Base-by-base conservation (phyloP, 768 basidiomycete genomes). In the Amanita jacksonii region DNA sequence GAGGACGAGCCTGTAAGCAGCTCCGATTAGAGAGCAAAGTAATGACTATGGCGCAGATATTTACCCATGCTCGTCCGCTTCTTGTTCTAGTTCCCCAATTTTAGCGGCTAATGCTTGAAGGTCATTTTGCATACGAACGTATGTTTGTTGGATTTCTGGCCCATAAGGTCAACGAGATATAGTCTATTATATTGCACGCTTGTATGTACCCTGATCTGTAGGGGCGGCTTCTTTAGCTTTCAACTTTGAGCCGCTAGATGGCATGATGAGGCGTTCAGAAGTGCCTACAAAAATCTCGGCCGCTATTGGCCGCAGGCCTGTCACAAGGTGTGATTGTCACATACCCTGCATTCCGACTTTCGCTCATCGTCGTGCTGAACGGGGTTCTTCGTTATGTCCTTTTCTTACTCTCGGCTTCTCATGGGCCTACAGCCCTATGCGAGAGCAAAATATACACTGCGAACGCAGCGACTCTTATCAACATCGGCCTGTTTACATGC, bases 41-140 rank as follows among this genome's bases (percentile, higher is more conserved):
- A 1, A 10, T 27, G 16, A 25, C 27, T 12, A 12, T 15, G 3
- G 20, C 16, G n/a, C 24, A 18, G 6, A 20, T 13, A 73, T 81
- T 51, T 50, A 92, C 94, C 74, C 72, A 61, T 99, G 92, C 59
- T 99, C 96, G 49, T 99, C 96, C 15, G 89, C 79, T 56, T 99
- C 96, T 52, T 83, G 79, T 61, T 99, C 96, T 24, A 99, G 73
- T 63, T 99, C 96, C 49, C 88, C 87, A 53, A 98, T 93, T 66
- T 98, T 98, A 51, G 81, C 77, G 28, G 91, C 90, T 20, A 98
- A 65, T n/a, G 80, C 76, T 61, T 93, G 90, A 22, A 98, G 68
- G 38, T 98, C 94, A 63, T 75, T 86, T 62, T 93, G 86, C 55
- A 85, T 72, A 46, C 81, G 78, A 50, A 80, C 71, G 57, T 87